Conservation (phyloP, 2,329 filamentous ascomycete species). For the Lasiodiplodia gonubiensis region DNA sequence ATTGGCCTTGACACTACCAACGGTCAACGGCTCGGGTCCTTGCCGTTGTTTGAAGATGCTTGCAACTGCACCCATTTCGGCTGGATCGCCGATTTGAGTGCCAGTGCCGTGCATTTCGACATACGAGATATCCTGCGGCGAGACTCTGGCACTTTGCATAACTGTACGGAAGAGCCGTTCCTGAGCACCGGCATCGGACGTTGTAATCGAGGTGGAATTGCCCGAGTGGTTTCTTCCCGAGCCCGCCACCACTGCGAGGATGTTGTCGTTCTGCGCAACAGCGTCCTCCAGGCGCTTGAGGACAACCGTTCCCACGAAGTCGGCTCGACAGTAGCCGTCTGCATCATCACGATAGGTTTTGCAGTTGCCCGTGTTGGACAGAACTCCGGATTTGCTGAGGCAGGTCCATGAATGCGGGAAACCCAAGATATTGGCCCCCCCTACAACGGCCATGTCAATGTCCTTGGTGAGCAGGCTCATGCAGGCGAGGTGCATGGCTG, state of each 20-base stretch:
- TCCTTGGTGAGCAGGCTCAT: slow-evolving; percentile 75
- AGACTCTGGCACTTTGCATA: slow-evolving; percentile 73
- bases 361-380: slow-evolving; percentile 77
- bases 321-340: slow-evolving; percentile 82
- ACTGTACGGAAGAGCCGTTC: slow-evolving; percentile 72
- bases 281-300: slow-evolving; percentile 82
- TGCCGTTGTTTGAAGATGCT: slow-evolving; percentile 64
- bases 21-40: slow-evolving; percentile 56
- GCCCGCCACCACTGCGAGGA: slow-evolving; percentile 74
- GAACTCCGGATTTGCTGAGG: slow-evolving; percentile 76
- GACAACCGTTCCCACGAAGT: slow-evolving; percentile 76
- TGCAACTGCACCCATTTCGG: slow-evolving; percentile 80
- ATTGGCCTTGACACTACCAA: slow-evolving; percentile 62
- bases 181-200: slow-evolving; percentile 79
- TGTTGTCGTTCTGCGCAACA: slow-evolving; percentile 72
- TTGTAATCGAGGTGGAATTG: slow-evolving; percentile 81
- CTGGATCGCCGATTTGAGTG: slow-evolving; percentile 82
- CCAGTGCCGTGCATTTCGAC: slow-evolving; percentile 92
- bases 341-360: slow-evolving; percentile 82
- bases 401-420: slow-evolving; percentile 81
- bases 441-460: slow-evolving; percentile 80
- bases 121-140: slow-evolving; percentile 78
- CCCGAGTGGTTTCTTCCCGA: slow-evolving; percentile 82
- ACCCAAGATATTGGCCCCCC: slow-evolving; percentile 77
- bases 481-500: slow-evolving; percentile 74